A percentile compares a stretch with the other conserved stretches of the same genome.
Evolutionary conservation across 148 eudicot genomes (phyloP).

Genomic region (Camellia lanceoleosa): DNA sequence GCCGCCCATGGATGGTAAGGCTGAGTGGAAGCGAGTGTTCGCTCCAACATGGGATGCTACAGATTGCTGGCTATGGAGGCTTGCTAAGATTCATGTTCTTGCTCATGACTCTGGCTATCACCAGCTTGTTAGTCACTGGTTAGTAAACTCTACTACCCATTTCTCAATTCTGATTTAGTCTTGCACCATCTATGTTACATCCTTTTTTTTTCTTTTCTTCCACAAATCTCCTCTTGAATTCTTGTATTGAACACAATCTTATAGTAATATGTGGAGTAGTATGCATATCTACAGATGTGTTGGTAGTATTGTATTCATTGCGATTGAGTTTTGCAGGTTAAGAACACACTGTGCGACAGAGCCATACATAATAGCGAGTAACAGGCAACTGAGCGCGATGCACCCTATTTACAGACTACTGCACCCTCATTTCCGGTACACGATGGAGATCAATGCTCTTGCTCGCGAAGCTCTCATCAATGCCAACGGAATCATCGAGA

Average conservation of each 20-base stretch:
- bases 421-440: constrained; percentile 78
- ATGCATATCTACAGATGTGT: too few species aligned
- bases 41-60: constrained; percentile 52
- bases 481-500: constrained; percentile 63
- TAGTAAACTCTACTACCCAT: background rate
- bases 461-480: constrained; percentile 75
- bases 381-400: constrained; percentile 72
- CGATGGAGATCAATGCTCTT: constrained; percentile 89
- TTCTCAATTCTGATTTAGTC: too few species aligned
- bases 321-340: constrained; percentile 44
- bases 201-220: too few species aligned
- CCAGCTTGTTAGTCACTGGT: constrained; percentile 85
- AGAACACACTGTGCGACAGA: constrained; percentile 72
- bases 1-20: constrained; percentile 55
- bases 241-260: too few species aligned
- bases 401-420: constrained; percentile 75
- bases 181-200: too few species aligned
- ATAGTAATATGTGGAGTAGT: too few species aligned
- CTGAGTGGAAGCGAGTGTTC: constrained; percentile 65
- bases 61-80: constrained; percentile 76
- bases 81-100: constrained; percentile 82
- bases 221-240: too few species aligned
- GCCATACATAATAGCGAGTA: constrained; percentile 71
- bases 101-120: constrained; percentile 86
- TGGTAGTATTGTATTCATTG: too few species aligned